Percentiles rank a stretch among this genome's conserved stretches.
These are phyloP conservation scores for Cyberlindnera nakhonratchasimensis DNA, from an alignment of 805 yeast genomes.

Conservation along the genomic window DNA sequence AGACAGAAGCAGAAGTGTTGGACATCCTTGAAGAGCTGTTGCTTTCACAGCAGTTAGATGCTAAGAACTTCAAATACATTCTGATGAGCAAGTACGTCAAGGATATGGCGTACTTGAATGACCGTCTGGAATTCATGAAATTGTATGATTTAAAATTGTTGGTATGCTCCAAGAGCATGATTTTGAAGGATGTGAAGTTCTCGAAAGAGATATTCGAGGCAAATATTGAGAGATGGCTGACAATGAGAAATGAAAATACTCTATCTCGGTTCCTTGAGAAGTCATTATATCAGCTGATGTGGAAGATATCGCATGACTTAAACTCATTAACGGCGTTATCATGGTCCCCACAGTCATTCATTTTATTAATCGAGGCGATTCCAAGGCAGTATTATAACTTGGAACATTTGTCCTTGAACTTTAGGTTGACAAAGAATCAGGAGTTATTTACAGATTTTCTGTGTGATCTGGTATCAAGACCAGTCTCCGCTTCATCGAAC, in stretches of 20 bases:
- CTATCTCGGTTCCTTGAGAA: constrained; percentile 15
- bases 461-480: constrained; percentile 7
- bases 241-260: background rate
- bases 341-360: constrained; percentile 2
- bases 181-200: constrained; percentile 10
- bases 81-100: constrained; percentile 10
- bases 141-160: constrained; percentile 10
- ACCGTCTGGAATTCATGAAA: constrained; percentile 15
- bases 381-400: constrained; percentile 18
- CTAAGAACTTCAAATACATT: constrained; percentile 11
- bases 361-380: constrained; percentile 14
- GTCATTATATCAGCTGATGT: constrained; percentile 16
- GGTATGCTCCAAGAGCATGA: constrained; percentile 13
- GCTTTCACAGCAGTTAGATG: constrained; percentile 7
- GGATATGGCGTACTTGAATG: constrained; percentile 12
- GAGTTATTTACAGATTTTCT: constrained; percentile 10
- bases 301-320: constrained; percentile 14
- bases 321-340: background rate
- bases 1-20: constrained; percentile 6
- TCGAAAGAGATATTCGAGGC: constrained; percentile 10
- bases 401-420: background rate
- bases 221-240: constrained; percentile 11
- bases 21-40: constrained; percentile 17
- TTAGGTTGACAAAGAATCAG: constrained; percentile 12
- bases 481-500: constrained; percentile 8